These are phyloP conservation scores for Panellus pusillus DNA, from an alignment of 768 basidiomycete species.

Conservation along the genomic window DNA sequence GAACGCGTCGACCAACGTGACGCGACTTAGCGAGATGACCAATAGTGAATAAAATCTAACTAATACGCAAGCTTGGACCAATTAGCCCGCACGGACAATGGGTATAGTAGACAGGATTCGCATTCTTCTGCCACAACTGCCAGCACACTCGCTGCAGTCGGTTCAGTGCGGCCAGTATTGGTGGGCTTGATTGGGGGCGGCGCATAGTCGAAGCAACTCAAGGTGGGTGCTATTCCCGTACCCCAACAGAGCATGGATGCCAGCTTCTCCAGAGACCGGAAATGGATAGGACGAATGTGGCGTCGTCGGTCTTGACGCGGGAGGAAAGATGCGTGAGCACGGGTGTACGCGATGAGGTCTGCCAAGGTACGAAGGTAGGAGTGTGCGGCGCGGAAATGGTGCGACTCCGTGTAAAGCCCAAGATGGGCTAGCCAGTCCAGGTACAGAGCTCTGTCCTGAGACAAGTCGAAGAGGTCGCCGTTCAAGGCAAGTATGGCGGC, in stretches of 20 bases:
- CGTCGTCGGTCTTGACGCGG: neutral
- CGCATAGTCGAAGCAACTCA: neutral
- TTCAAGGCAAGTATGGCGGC: conserved; percentile 5
- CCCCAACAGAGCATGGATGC: conserved; percentile 7
- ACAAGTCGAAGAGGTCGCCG: conserved; percentile 13
- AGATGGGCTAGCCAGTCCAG: conserved; percentile 13
- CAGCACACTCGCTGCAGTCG: conserved; percentile 10
- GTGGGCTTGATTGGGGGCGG: neutral
- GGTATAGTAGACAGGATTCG: neutral
- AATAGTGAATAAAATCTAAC: too few relatives aligned
- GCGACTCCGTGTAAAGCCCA: conserved; percentile 7
- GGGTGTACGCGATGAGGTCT: conserved; percentile 5
- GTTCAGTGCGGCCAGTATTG: neutral
- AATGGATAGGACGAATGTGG: conserved; percentile 3
- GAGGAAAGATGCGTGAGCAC: conserved; percentile 6
- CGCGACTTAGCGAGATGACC: neutral
- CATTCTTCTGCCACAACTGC: conserved; percentile 10
- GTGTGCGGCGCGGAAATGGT: neutral
- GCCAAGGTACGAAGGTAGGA: conserved; percentile 10
- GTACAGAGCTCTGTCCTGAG: conserved; percentile 2
- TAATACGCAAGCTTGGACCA: neutral
- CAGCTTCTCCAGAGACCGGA: neutral
- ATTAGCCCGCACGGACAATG: neutral
- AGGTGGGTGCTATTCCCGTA: neutral
- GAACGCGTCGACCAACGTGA: conserved; percentile 5